phyloP scores from a whole-genome alignment of 1,284 basidiomycete species.

The Sporisorium scitamineum region DNA sequence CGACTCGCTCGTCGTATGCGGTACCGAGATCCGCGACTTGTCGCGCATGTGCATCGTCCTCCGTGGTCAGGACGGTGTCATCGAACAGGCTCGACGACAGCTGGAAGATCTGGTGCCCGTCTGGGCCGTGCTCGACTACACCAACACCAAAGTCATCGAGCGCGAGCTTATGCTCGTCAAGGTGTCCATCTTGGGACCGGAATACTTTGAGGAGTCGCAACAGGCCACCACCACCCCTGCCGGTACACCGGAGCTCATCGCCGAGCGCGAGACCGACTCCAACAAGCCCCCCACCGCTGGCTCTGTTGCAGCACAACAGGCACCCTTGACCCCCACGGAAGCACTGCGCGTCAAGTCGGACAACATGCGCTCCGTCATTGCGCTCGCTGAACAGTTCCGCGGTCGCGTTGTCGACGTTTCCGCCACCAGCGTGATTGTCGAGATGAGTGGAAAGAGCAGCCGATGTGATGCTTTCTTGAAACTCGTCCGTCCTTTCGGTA shows the following conservation, averaged over 20 bases:
- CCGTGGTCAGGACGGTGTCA: slow-evolving; percentile 94
- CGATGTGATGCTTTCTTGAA: slow-evolving; percentile 93
- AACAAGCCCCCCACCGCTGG: slow-evolving; percentile 17
- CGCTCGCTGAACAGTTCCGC: slow-evolving; percentile 87
- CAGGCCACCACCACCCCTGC: slow-evolving; percentile 28
- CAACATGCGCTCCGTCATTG: slow-evolving; percentile 86
- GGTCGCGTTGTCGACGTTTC: slow-evolving; percentile 94
- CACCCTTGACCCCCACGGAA: slow-evolving; percentile 78
- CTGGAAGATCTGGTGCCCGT: slow-evolving; percentile 68
- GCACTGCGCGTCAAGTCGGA: slow-evolving; percentile 89
- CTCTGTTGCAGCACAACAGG: slow-evolving; percentile 17
- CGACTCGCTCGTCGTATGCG: slow-evolving; percentile 97
- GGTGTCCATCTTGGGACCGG: slow-evolving; percentile 94
- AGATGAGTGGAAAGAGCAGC: slow-evolving; percentile 90
- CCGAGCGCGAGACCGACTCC: slow-evolving; percentile 50
- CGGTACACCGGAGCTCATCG: slow-evolving; percentile 53
- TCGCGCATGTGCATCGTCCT: slow-evolving; percentile 99
- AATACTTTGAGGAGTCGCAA: slow-evolving; percentile 81
- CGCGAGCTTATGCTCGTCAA: slow-evolving; percentile 90
- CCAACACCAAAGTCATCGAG: slow-evolving; percentile 76
- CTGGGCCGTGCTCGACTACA: slow-evolving; percentile 69
- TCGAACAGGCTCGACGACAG: slow-evolving; percentile 80
- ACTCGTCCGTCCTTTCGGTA: slow-evolving; percentile 92
- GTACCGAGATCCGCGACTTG: slow-evolving; percentile 95
- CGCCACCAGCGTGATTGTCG: slow-evolving; percentile 92